Conservation (phyloP, 2,329 filamentous ascomycete genomes). For the Nigrospora oryzae region DNA sequence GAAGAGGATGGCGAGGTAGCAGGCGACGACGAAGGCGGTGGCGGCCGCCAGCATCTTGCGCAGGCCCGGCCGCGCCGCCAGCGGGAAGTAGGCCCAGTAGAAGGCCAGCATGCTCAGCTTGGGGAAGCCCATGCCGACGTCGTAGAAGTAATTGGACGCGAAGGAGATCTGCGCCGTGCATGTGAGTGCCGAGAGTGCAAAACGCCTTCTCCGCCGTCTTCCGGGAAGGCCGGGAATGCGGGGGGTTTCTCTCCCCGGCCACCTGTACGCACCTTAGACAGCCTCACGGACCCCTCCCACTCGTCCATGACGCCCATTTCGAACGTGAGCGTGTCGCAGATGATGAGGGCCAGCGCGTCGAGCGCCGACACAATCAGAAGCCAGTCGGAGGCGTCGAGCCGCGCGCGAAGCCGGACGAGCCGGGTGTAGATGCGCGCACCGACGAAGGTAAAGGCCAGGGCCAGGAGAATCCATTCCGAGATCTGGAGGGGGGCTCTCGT, state of each 20-base stretch:
- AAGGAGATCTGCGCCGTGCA: slow-evolving; percentile 18
- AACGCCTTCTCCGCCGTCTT: too few relatives aligned
- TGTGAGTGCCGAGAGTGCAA: too few relatives aligned
- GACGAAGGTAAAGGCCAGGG: slow-evolving; percentile 16
- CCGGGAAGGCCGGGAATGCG: too few relatives aligned
- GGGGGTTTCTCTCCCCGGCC: too few relatives aligned
- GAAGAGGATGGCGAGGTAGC: slow-evolving; percentile 21
- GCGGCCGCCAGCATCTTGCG: slow-evolving; percentile 19
- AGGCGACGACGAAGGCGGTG: slow-evolving; percentile 20
- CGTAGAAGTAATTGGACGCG: slow-evolving; percentile 26
- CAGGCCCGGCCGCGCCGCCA: slow-evolving; percentile 14
- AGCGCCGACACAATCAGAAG: slow-evolving; percentile 18
- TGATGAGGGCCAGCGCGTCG: slow-evolving; percentile 21
- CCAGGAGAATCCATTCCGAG: slow-evolving; percentile 23
- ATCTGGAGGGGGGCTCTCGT: slow-evolving; percentile 10
- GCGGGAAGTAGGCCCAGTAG: slow-evolving; percentile 24
- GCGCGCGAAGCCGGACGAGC: slow-evolving; percentile 19
- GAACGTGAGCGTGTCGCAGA: slow-evolving; percentile 24
- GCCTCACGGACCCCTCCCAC: slow-evolving; percentile 17
- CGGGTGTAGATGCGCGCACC: slow-evolving; percentile 22
- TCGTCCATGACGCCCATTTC: slow-evolving; percentile 20
- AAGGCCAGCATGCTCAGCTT: slow-evolving; percentile 27
- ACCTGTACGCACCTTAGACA: slow-evolving; percentile 18
- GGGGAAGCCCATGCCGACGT: slow-evolving; percentile 25
- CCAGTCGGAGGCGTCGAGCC: slow-evolving; percentile 18